Evolutionary conservation across 306 rosid species (phyloP).

Genomic region (Medicago lupulina): DNA sequence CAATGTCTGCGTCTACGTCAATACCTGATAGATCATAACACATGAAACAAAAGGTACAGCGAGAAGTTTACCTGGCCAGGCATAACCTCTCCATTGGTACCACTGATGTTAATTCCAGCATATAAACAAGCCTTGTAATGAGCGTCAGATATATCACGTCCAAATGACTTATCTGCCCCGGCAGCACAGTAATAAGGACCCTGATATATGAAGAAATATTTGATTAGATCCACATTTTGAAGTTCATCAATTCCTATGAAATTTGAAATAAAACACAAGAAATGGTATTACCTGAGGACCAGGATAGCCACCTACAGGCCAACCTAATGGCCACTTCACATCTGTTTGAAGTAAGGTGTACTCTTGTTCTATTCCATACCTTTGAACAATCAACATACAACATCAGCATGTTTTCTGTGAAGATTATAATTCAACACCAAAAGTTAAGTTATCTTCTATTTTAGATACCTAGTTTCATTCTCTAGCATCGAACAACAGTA

Average conservation of each 20-base stretch:
- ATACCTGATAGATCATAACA: slow-evolving; percentile 6
- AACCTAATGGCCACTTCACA: slow-evolving; percentile 98
- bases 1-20: not conserved
- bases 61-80: slow-evolving; percentile 90
- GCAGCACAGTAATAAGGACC: slow-evolving; percentile 97
- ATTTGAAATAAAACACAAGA: slow-evolving; percentile 33
- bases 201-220: slow-evolving; percentile 48
- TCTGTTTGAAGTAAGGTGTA: slow-evolving; percentile 90
- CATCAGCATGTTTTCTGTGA: slow-evolving; percentile 41
- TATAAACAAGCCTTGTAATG: slow-evolving; percentile 98
- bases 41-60: slow-evolving; percentile 26
- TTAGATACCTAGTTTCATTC: slow-evolving; percentile 4
- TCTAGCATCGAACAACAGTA: not conserved
- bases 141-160: slow-evolving; percentile 99
- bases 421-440: slow-evolving; percentile 37
- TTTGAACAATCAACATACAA: slow-evolving; percentile 50
- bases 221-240: slow-evolving; percentile 11
- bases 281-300: slow-evolving; percentile 87
- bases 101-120: slow-evolving; percentile 96
- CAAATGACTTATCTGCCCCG: slow-evolving; percentile 97
- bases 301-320: slow-evolving; percentile 98
- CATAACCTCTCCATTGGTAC: slow-evolving; percentile 99
- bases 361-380: slow-evolving; percentile 99
- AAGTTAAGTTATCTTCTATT: slow-evolving; percentile 37
- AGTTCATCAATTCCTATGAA: slow-evolving; percentile 2